Evolutionary conservation across 106 monocot genomes (phyloP).

Genomic region (Dendrobium nobile): DNA sequence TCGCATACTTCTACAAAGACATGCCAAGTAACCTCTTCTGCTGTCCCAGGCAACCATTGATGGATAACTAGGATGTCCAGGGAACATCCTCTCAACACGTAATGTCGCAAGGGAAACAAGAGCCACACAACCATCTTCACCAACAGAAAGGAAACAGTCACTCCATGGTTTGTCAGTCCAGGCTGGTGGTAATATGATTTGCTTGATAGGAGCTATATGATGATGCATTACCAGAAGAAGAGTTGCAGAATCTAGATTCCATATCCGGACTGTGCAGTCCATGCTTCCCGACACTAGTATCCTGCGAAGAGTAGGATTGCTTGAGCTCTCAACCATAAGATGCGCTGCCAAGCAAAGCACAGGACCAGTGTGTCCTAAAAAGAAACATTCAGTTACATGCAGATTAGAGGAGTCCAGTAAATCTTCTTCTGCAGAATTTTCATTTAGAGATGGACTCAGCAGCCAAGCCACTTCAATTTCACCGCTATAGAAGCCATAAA

Average conservation of each 20-base stretch:
- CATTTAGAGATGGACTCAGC: slow-evolving; percentile 19
- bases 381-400: slow-evolving; percentile 24
- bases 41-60: slow-evolving; percentile 86
- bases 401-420: slow-evolving; percentile 6
- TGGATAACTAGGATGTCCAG: slow-evolving; percentile 78
- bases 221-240: slow-evolving; percentile 73
- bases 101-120: slow-evolving; percentile 79
- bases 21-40: slow-evolving; percentile 83
- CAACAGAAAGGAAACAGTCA: slow-evolving; percentile 83
- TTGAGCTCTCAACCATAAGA: slow-evolving; percentile 26
- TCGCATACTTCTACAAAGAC: slow-evolving; percentile 47
- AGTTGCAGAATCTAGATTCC: slow-evolving; percentile 73
- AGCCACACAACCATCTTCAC: slow-evolving; percentile 79
- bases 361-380: slow-evolving; percentile 70
- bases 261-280: slow-evolving; percentile 77
- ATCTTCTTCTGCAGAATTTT: slow-evolving; percentile 22
- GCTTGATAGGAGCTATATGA: slow-evolving; percentile 71
- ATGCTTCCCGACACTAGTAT: slow-evolving; percentile 72
- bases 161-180: slow-evolving; percentile 59
- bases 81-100: slow-evolving; percentile 89
- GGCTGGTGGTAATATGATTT: slow-evolving; percentile 79
- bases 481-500: slow-evolving; percentile 88
- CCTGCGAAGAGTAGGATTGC: slow-evolving; percentile 12
- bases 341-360: slow-evolving; percentile 86
- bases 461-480: slow-evolving; percentile 67